phyloP scores from a whole-genome alignment of 2,329 filamentous ascomycete genomes.

The Penicillium sp. region DNA sequence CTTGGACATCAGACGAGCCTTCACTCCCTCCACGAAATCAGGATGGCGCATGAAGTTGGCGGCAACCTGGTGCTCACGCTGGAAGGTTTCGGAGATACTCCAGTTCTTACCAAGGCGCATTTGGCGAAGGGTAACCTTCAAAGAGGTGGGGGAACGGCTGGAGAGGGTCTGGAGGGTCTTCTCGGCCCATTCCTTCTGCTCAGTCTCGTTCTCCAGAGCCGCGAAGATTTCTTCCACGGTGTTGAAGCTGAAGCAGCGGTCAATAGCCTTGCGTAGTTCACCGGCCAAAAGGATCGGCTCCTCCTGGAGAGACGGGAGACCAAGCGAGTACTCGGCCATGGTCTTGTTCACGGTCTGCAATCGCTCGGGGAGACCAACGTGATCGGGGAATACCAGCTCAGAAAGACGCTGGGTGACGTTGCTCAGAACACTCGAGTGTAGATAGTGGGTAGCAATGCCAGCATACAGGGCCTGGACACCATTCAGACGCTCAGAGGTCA shows the following conservation, averaged over 20 bases:
- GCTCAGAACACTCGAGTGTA: conserved; percentile 85
- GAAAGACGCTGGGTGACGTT: conserved; percentile 82
- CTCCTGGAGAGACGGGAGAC: conserved; percentile 67
- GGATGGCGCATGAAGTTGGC: conserved; percentile 85
- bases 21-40: conserved; percentile 93
- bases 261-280: conserved; percentile 76
- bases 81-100: conserved; percentile 84
- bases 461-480: conserved; percentile 88
- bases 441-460: conserved; percentile 92
- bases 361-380: conserved; percentile 65
- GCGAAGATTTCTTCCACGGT: conserved; percentile 71
- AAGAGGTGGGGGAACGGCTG: conserved; percentile 79
- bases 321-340: conserved; percentile 88
- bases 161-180: conserved; percentile 76
- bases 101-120: conserved; percentile 76
- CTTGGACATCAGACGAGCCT: conserved; percentile 75
- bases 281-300: conserved; percentile 71
- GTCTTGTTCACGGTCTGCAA: conserved; percentile 78
- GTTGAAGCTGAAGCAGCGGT: conserved; percentile 75
- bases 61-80: conserved; percentile 83
- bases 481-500: conserved; percentile 82
- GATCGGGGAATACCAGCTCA: conserved; percentile 86
- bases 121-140: conserved; percentile 82
- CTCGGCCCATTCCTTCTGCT: conserved; percentile 73
- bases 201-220: conserved; percentile 62